These are phyloP conservation scores for Begonia peltatifolia DNA, from an alignment of 306 rosid species.

Conservation along the genomic window DNA sequence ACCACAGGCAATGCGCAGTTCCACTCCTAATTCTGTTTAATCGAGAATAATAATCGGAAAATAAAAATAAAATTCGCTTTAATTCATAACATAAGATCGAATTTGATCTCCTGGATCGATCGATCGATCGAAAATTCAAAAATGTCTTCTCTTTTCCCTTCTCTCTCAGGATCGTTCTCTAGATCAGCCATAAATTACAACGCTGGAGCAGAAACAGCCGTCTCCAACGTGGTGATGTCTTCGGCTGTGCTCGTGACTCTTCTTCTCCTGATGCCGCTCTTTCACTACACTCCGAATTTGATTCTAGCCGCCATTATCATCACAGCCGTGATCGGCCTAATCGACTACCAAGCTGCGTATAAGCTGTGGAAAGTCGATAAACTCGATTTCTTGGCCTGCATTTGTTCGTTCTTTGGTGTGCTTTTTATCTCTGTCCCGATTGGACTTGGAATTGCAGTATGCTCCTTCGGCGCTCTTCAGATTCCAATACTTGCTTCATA, in stretches of 20 bases:
- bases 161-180: constrained; percentile 79
- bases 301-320: constrained; percentile 82
- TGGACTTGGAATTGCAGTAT: constrained; percentile 89
- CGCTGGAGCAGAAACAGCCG: constrained; percentile 79
- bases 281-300: constrained; percentile 80
- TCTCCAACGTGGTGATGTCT: constrained; percentile 81
- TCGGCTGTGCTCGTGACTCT: constrained; percentile 87
- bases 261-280: constrained; percentile 87
- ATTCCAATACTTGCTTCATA: neutral
- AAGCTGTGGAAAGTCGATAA: constrained; percentile 89
- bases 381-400: constrained; percentile 77
- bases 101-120: too few relatives aligned
- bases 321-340: constrained; percentile 81
- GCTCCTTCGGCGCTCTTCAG: constrained; percentile 5
- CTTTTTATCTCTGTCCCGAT: constrained; percentile 85
- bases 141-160: neutral
- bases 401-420: constrained; percentile 85
- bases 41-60: too few relatives aligned
- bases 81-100: too few relatives aligned
- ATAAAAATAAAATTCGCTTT: too few relatives aligned
- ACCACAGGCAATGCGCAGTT: constrained; percentile 44
- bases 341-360: constrained; percentile 61
- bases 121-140: too few relatives aligned
- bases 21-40: neutral
- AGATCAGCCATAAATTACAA: constrained; percentile 91